These are phyloP conservation scores for Trypanosoma caninum DNA, from an alignment of 208 protist genomes.

Conservation along the genomic window DNA sequence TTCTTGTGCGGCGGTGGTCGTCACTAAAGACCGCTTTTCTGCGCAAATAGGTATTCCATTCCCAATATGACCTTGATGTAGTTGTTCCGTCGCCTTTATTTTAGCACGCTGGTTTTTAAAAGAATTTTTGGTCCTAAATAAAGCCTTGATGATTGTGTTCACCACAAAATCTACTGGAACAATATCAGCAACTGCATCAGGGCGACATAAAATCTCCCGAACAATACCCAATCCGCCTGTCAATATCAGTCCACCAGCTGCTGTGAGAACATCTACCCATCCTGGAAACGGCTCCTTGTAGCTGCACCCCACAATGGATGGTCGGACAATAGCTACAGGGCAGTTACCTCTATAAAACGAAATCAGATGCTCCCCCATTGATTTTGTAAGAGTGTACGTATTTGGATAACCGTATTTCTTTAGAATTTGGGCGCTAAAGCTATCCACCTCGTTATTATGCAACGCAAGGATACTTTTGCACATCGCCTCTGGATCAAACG, in stretches of 20 bases:
- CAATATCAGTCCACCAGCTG: conserved; percentile 70
- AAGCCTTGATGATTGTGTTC: conserved; percentile 77
- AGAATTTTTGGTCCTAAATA: conserved; percentile 64
- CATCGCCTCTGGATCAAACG: conserved; percentile 78
- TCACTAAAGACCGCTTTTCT: background rate
- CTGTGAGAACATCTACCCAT: conserved; percentile 84
- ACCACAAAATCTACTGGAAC: conserved; percentile 86
- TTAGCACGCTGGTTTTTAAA: conserved; percentile 14
- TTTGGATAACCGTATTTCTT: conserved; percentile 75
- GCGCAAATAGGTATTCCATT: background rate
- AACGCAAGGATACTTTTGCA: conserved; percentile 71
- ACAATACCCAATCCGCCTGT: conserved; percentile 69
- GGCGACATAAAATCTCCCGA: conserved; percentile 42
- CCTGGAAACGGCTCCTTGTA: conserved; percentile 71
- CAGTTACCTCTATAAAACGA: conserved; percentile 48
- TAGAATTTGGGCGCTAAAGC: conserved; percentile 34
- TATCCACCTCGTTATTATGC: conserved; percentile 43
- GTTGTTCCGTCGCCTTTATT: background rate
- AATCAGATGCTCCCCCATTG: conserved; percentile 76
- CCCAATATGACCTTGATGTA: background rate
- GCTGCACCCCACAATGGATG: conserved; percentile 86
- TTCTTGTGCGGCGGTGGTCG: background rate
- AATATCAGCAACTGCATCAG: conserved; percentile 54
- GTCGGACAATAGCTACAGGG: conserved; percentile 70
- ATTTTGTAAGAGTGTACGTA: conserved; percentile 91